These are phyloP conservation scores for Ascochyta clinopodiicola DNA, from an alignment of 2,329 filamentous ascomycete species.

Conservation along the genomic window DNA sequence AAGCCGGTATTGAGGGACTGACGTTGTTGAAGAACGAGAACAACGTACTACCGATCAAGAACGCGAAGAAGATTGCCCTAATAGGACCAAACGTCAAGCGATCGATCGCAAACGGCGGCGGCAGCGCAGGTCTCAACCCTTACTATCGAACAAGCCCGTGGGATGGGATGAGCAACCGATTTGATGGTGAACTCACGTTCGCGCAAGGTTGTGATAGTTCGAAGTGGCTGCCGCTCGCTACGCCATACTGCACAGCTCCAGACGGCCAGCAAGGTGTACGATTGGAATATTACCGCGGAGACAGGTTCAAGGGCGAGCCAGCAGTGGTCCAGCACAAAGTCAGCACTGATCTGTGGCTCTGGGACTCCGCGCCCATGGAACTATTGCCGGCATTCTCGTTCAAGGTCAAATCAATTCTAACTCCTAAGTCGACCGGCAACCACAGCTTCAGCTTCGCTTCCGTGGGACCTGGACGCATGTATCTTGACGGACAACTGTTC, in stretches of 20 bases:
- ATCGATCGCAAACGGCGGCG: slow-evolving; percentile 71
- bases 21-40: slow-evolving; percentile 70
- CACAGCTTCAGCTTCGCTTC: slow-evolving; percentile 73
- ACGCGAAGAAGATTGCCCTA: slow-evolving; percentile 66
- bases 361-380: slow-evolving; percentile 70
- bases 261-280: slow-evolving; percentile 66
- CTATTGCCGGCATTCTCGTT: slow-evolving; percentile 71
- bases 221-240: slow-evolving; percentile 70
- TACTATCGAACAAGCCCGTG: slow-evolving; percentile 72
- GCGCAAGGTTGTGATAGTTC: slow-evolving; percentile 68
- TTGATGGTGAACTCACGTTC: slow-evolving; percentile 64
- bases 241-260: slow-evolving; percentile 63
- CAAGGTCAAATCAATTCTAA: slow-evolving; percentile 66
- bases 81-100: slow-evolving; percentile 73
- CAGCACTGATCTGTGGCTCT: slow-evolving; percentile 72
- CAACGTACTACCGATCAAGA: slow-evolving; percentile 64
- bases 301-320: slow-evolving; percentile 66
- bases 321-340: slow-evolving; percentile 64
- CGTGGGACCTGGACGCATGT: slow-evolving; percentile 69
- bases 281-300: slow-evolving; percentile 70
- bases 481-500: slow-evolving; percentile 64
- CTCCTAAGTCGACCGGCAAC: slow-evolving; percentile 63
- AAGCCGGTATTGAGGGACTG: slow-evolving; percentile 67
- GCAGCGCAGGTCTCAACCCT: slow-evolving; percentile 71
- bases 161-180: slow-evolving; percentile 64